phyloP scores from a whole-genome alignment of 2,329 filamentous ascomycete species.

The Fusarium solani-melongenae region DNA sequence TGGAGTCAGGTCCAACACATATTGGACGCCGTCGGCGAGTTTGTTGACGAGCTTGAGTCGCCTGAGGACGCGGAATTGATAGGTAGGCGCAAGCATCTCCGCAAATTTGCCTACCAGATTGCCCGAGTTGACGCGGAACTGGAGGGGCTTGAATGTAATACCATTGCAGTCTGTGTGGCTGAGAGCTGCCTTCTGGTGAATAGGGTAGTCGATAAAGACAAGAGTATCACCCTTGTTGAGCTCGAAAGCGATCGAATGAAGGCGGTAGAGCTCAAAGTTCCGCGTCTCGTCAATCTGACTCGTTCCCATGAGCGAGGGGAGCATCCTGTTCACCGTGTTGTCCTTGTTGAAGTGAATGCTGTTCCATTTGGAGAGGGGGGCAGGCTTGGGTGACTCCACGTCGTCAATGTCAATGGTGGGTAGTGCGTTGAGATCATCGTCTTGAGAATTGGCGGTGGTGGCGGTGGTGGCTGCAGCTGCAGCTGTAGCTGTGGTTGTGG shows the following conservation, averaged over 20 bases:
- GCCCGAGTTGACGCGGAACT: slow-evolving; percentile 58
- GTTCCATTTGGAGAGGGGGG: slow-evolving; percentile 22
- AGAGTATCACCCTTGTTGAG: slow-evolving; percentile 55
- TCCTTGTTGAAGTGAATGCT: slow-evolving; percentile 36
- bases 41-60: slow-evolving; percentile 50
- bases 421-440: not conserved
- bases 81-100: slow-evolving; percentile 55
- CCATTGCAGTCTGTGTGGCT: slow-evolving; percentile 50
- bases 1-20: slow-evolving; percentile 72
- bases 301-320: slow-evolving; percentile 15
- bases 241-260: slow-evolving; percentile 43
- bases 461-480: not conserved
- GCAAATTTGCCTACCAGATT: slow-evolving; percentile 59
- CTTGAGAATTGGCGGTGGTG: not conserved
- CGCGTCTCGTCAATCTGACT: slow-evolving; percentile 34
- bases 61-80: slow-evolving; percentile 54
- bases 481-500: not conserved
- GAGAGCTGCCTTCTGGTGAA: slow-evolving; percentile 22
- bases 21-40: slow-evolving; percentile 61
- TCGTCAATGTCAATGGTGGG: not conserved
- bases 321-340: not conserved
- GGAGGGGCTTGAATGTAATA: slow-evolving; percentile 47
- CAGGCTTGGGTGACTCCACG: not conserved
- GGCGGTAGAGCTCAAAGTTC: slow-evolving; percentile 41
- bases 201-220: slow-evolving; percentile 55